These are phyloP conservation scores for Alternaria panax DNA, from an alignment of 2,329 filamentous ascomycete species.

Conservation along the genomic window DNA sequence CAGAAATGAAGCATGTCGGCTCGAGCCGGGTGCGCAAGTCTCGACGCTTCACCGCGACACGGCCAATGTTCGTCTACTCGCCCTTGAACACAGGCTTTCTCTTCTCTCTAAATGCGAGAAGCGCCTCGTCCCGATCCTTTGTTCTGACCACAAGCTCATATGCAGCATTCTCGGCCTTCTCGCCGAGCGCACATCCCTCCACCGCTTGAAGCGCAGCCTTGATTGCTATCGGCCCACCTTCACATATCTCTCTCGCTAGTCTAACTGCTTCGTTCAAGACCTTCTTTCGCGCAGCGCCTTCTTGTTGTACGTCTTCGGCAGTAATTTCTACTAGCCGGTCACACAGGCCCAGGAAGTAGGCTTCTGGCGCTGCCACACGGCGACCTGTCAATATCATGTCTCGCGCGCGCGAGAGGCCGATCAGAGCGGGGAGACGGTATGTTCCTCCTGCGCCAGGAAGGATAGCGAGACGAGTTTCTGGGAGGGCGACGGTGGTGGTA, in stretches of 20 bases:
- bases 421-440: conserved; percentile 80
- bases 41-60: background rate
- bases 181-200: conserved; percentile 67
- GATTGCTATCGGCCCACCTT: conserved; percentile 85
- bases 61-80: conserved; percentile 21
- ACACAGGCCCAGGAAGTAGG: conserved; percentile 89
- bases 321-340: conserved; percentile 87
- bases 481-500: conserved; percentile 79
- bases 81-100: conserved; percentile 73
- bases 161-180: conserved; percentile 84
- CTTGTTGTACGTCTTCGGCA: conserved; percentile 60
- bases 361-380: conserved; percentile 81
- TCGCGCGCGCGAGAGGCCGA: conserved; percentile 81
- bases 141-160: conserved; percentile 85
- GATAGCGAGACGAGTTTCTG: conserved; percentile 91
- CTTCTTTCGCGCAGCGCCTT: conserved; percentile 67
- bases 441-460: conserved; percentile 95
- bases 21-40: background rate
- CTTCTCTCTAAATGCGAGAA: conserved; percentile 84
- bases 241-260: conserved; percentile 84
- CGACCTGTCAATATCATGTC: conserved; percentile 91
- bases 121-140: conserved; percentile 86
- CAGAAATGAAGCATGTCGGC: conserved; percentile 27
- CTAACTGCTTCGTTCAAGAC: conserved; percentile 79
- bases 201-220: conserved; percentile 82